Evolutionary conservation across 1,284 basidiomycete genomes (phyloP), one percentile per base, ranked within the genome.

Genomic region (Rhodotorula sp.): DNA sequence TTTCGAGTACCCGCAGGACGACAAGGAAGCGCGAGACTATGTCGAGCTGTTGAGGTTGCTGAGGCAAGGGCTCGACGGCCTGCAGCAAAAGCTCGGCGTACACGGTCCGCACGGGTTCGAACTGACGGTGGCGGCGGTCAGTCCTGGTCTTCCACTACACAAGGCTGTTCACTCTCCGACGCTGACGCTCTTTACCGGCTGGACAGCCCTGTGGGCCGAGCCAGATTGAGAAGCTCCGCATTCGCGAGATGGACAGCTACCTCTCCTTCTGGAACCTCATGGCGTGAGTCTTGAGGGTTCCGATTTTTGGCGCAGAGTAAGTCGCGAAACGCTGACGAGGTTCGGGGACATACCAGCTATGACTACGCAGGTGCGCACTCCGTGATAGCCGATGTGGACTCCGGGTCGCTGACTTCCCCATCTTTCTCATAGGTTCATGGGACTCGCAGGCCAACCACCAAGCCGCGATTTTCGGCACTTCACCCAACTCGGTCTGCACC

Each of bases 241-340:
- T 95, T 24, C 78, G 84, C 15, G 87, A 89, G 77, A 91, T 95
- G 89, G 87, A 93, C 78, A 79, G 80, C 70, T 81, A 82, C 33
- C 82, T 95, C 58, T 86, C 85, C 55, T 93, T 89, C 81, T 95
- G 92, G 92, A 95, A 95, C 80, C 81, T 97, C 67, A 96, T 97
- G 93, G 88, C 91, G 20, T 82, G 79, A 72, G 77, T 75, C 80
- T 56, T 37, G 48, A 49, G 20, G 30, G 17, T 29, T 59, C 26
- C 29, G 10, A 8, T 26, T 14, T 26, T 30, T 29, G 17, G 17
- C 42, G 6, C 33, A 51, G 10, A 42, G 10, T 42, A 0, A 42
- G 37, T 42, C 10, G 37, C 37, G 37, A 10, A 42, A 42, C 37
- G 37, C 37, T 42, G 37, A 42, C 37, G 37, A 42, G 12, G 12